Conservation (phyloP, 208 protist species). For the Herpetomonas samuelpessoai region DNA sequence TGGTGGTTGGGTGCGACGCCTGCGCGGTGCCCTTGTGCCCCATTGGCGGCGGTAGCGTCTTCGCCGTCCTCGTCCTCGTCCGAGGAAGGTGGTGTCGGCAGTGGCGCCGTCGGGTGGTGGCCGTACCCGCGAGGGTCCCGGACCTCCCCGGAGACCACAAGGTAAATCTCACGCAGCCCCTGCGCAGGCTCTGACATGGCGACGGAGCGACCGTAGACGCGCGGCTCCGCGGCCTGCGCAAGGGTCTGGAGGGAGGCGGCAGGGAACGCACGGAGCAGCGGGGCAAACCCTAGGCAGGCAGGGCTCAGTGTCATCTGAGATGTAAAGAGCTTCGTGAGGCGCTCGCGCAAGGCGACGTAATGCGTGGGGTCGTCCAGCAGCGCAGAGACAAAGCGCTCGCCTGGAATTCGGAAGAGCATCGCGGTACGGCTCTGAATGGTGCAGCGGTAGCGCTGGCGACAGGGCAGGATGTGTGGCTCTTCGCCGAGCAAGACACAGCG, state of each 20-base stretch:
- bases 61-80: conserved; percentile 18
- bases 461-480: conserved; percentile 79
- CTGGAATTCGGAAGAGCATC: conserved; percentile 62
- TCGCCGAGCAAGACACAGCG: conserved; percentile 84
- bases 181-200: conserved; percentile 77
- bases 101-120: conserved; percentile 35
- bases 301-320: conserved; percentile 68
- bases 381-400: conserved; percentile 70
- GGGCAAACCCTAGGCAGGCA: conserved; percentile 50
- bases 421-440: conserved; percentile 65
- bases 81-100: conserved; percentile 30
- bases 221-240: conserved; percentile 41
- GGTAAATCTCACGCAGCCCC: conserved; percentile 64
- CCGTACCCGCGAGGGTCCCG: conserved; percentile 69
- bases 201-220: conserved; percentile 54
- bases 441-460: conserved; percentile 69
- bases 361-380: conserved; percentile 78
- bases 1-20: background rate
- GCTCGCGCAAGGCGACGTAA: conserved; percentile 59
- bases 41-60: conserved; percentile 11
- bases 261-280: conserved; percentile 62
- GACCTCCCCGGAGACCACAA: conserved; percentile 62
- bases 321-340: conserved; percentile 41
- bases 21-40: background rate
- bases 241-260: conserved; percentile 40